Evolutionary conservation across 1,284 basidiomycete genomes (phyloP).

Genomic region (Sporisorium exsertum): DNA sequence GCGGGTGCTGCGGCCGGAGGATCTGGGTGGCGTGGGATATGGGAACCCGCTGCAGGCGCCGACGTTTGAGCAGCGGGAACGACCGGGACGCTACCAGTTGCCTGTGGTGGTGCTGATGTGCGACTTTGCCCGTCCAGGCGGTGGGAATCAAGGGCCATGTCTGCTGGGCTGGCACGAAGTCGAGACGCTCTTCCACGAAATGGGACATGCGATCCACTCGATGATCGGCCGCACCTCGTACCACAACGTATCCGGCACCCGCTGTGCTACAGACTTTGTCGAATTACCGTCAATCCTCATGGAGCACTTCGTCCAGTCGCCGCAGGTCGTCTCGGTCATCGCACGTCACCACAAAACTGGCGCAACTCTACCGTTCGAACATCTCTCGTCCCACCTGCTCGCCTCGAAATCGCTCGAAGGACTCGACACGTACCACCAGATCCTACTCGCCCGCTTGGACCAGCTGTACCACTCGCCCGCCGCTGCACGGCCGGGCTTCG

Average conservation of each 20-base stretch:
- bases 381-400: slow-evolving; percentile 69
- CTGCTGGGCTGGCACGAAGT: slow-evolving; percentile 93
- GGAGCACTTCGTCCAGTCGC: slow-evolving; percentile 92
- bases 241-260: slow-evolving; percentile 96
- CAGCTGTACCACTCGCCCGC: slow-evolving; percentile 85
- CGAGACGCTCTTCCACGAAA: slow-evolving; percentile 95
- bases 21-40: slow-evolving; percentile 33
- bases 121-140: slow-evolving; percentile 81
- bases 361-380: slow-evolving; percentile 79
- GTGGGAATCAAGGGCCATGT: slow-evolving; percentile 77
- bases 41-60: slow-evolving; percentile 58
- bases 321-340: slow-evolving; percentile 84
- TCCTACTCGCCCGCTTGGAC: slow-evolving; percentile 88
- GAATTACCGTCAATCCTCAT: slow-evolving; percentile 97
- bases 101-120: slow-evolving; percentile 92
- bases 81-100: slow-evolving; percentile 76
- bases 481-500: slow-evolving; percentile 70
- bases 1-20: slow-evolving; percentile 13
- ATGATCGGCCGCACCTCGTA: slow-evolving; percentile 98
- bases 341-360: slow-evolving; percentile 74
- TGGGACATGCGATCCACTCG: slow-evolving; percentile 99
- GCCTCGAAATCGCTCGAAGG: slow-evolving; percentile 52
- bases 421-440: slow-evolving; percentile 88
- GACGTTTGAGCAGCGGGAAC: slow-evolving; percentile 71
- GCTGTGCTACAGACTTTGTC: slow-evolving; percentile 98